Evolutionary conservation across 2,329 filamentous ascomycete species (phyloP).

Genomic region (Diaporthe vexans): DNA sequence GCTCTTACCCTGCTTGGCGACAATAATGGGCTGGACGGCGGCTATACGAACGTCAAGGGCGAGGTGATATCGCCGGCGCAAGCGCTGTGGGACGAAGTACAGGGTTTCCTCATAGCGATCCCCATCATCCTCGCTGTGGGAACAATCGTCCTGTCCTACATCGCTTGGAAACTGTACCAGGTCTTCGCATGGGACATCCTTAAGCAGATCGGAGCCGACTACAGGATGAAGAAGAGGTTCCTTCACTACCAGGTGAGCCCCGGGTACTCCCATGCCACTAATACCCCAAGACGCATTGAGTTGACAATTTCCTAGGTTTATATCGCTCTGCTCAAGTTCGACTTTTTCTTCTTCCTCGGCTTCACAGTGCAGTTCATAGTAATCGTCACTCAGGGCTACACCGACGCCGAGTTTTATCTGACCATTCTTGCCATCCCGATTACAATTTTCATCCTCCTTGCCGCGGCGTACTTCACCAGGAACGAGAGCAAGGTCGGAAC

Average conservation of each 20-base stretch:
- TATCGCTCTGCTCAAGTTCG: slow-evolving; percentile 97
- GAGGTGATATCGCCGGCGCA: slow-evolving; percentile 41
- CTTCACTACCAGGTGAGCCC: slow-evolving; percentile 89
- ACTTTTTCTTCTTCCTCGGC: slow-evolving; percentile 99
- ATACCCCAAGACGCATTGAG: neutral
- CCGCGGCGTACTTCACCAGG: slow-evolving; percentile 87
- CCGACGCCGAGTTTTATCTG: slow-evolving; percentile 83
- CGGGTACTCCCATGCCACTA: neutral
- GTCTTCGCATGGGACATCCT: slow-evolving; percentile 99
- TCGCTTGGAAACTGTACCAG: slow-evolving; percentile 96
- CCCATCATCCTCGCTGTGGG: slow-evolving; percentile 85
- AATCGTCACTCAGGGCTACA: slow-evolving; percentile 77
- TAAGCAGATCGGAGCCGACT: slow-evolving; percentile 97
- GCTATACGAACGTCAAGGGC: slow-evolving; percentile 44
- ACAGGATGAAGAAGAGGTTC: slow-evolving; percentile 96
- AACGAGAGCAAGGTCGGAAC: slow-evolving; percentile 87
- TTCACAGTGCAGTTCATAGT: slow-evolving; percentile 99
- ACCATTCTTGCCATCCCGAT: slow-evolving; percentile 92
- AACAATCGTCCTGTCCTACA: slow-evolving; percentile 79
- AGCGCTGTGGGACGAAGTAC: slow-evolving; percentile 77
- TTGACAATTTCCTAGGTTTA: slow-evolving; percentile 78
- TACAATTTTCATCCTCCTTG: slow-evolving; percentile 88
- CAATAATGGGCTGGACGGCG: slow-evolving; percentile 57
- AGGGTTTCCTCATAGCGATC: slow-evolving; percentile 86
- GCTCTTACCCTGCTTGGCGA: slow-evolving; percentile 72